phyloP scores from a whole-genome alignment of 768 basidiomycete genomes.

The Boletus reticulatus region DNA sequence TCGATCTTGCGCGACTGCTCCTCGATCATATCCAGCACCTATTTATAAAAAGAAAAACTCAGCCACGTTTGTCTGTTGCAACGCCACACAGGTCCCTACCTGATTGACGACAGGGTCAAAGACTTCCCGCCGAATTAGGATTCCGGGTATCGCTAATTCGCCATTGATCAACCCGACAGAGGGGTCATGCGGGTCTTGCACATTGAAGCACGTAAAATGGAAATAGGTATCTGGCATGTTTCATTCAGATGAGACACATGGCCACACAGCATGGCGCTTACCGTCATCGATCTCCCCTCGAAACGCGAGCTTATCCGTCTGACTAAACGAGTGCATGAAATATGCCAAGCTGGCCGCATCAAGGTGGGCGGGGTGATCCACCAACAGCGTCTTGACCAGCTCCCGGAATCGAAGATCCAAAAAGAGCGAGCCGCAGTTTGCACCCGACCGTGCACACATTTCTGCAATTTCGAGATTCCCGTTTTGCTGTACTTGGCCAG shows the following conservation, averaged over 20 bases:
- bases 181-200: conserved; percentile 78
- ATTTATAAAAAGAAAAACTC: conserved; percentile 4
- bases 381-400: conserved; percentile 71
- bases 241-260: conserved; percentile 8
- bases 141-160: conserved; percentile 80
- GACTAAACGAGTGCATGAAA: conserved; percentile 87
- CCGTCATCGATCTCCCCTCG: conserved; percentile 73
- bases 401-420: conserved; percentile 85
- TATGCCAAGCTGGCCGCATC: conserved; percentile 80
- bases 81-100: conserved; percentile 38
- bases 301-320: conserved; percentile 83
- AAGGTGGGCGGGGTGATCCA: conserved; percentile 83
- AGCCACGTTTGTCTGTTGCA: conserved; percentile 4
- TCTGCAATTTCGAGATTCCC: conserved; percentile 88
- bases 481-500: conserved; percentile 73
- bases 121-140: conserved; percentile 74
- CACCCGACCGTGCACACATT: conserved; percentile 83
- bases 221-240: conserved; percentile 65
- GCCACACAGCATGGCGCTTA: conserved; percentile 33
- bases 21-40: conserved; percentile 80
- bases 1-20: conserved; percentile 67
- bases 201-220: conserved; percentile 89
- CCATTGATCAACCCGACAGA: conserved; percentile 79
- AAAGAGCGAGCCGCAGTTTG: conserved; percentile 85
- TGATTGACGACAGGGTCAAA: conserved; percentile 86